Base-by-base conservation (phyloP, 768 basidiomycete species). In the Lactifluus piperatus region DNA sequence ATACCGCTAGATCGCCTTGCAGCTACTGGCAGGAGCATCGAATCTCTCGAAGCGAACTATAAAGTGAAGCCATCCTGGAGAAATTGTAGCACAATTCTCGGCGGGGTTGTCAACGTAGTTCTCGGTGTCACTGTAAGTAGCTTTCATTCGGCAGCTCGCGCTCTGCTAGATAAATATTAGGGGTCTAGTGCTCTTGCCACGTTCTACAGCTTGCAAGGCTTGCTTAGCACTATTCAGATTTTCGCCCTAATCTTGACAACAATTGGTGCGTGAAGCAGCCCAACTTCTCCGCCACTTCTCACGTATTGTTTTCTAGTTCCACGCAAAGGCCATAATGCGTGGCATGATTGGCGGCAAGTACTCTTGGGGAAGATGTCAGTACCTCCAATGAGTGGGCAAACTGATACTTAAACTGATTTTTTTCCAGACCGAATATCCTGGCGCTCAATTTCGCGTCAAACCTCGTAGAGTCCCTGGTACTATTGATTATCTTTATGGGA, bases 391-490 rank as follows among this genome's bases (percentile, higher is more conserved):
- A 9, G 37, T 13, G 29, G 4, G 4, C 26, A 26, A 5, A 26
- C 11, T 34, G 26, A 39, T 29, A 27, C 47, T 24, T 47, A 9
- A 37, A 50, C 58, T 63, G 56, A 64, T 62, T 3, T 16, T 14
- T 58, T 16, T 48, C n/a, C 58, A 86, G 88, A 60, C 88, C 88
- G 3, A 88, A 88, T 60, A 67, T 88, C 20, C 72, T 91, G 37
- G 87, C 87, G 10, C 73, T 91, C 54, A 89, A 90, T 67, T 83
- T 91, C 57, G 82, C 81, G 0, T 76, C 83, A 0, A 79, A 81
- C 5, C 71, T 84, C 18, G 71, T 78, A 14, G 77, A 82, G 66
- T 83, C 86, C 0, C 70, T 88, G 5, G 64, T 85, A 26, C 80
- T 84, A 63, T 76, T 92, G 24, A 56, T 79, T 24, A 68, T 84